Conservation (phyloP, 2,329 filamentous ascomycete species). For the Aureobasidium melanogenum region DNA sequence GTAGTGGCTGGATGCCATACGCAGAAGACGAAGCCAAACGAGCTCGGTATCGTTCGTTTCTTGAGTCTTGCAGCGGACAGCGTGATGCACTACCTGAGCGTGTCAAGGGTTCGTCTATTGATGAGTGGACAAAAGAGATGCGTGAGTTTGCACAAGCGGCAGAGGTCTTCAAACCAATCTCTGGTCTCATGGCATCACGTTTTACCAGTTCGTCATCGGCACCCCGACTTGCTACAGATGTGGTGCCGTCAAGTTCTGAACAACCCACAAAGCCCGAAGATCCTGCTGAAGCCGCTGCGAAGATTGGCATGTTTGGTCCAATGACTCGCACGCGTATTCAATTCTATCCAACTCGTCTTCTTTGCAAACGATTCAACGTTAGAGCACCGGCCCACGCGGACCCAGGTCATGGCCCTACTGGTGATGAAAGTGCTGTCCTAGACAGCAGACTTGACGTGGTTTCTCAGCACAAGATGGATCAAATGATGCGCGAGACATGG, state of each 20-base stretch:
- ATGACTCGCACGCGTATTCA: conserved; percentile 65
- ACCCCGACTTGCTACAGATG: conserved; percentile 26
- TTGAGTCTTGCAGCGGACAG: conserved; percentile 66
- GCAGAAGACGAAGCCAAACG: conserved; percentile 72
- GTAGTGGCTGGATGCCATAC: conserved; percentile 69
- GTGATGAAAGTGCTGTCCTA: conserved; percentile 19
- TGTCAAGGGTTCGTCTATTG: conserved; percentile 42
- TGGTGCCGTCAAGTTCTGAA: conserved; percentile 11
- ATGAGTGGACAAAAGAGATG: conserved; percentile 75
- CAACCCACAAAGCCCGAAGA: conserved; percentile 38
- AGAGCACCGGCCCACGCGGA: conserved; percentile 59
- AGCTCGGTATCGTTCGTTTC: conserved; percentile 68
- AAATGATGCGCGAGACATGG: conserved; percentile 42
- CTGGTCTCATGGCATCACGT: conserved; percentile 82
- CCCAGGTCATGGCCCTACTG: conserved; percentile 22
- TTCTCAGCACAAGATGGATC: conserved; percentile 46
- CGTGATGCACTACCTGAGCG: conserved; percentile 50
- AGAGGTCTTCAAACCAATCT: conserved; percentile 82
- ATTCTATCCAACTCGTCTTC: conserved; percentile 71
- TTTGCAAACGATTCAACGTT: conserved; percentile 97
- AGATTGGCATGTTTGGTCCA: conserved; percentile 82
- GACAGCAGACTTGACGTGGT: conserved; percentile 37
- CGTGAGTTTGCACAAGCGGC: conserved; percentile 67
- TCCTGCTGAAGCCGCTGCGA: conserved; percentile 77
- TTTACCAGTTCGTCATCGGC: conserved; percentile 63